phyloP scores from a whole-genome alignment of 139 green algal genomes.

The Choricystis sp. region DNA sequence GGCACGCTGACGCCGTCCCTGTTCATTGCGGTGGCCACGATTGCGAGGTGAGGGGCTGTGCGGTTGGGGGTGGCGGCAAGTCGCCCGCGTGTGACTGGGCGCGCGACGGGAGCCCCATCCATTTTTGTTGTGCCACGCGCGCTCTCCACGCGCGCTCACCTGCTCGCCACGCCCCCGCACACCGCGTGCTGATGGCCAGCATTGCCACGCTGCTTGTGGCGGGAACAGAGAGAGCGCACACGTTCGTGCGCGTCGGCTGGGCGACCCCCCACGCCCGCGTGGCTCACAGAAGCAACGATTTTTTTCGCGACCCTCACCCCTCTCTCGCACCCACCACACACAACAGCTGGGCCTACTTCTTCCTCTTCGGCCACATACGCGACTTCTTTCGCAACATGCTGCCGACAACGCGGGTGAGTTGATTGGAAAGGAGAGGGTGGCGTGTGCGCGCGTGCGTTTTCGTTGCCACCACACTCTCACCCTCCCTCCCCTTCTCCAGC shows the following conservation, averaged over 20 bases:
- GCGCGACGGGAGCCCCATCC: neutral
- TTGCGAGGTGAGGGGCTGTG: conserved; percentile 14
- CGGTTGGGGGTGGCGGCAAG: neutral
- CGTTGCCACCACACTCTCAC: neutral
- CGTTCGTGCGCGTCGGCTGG: conserved; percentile 3
- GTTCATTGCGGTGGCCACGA: conserved; percentile 12
- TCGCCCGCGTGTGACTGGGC: neutral
- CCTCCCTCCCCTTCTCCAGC: neutral
- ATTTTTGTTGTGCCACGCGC: neutral
- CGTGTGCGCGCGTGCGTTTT: neutral
- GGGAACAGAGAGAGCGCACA: conserved; percentile 11
- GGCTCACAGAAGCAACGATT: neutral
- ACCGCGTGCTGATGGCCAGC: neutral
- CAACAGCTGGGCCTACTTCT: conserved; percentile 45
- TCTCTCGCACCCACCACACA: neutral
- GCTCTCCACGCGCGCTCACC: neutral
- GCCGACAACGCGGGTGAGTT: neutral
- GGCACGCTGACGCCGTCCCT: conserved; percentile 17
- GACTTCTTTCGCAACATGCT: conserved; percentile 49
- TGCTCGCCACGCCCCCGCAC: neutral
- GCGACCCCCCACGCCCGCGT: neutral
- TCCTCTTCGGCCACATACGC: conserved; percentile 61
- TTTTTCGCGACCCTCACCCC: neutral
- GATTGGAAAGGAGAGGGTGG: conserved; percentile 1
- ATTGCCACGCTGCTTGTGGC: neutral